Evolutionary conservation across 768 basidiomycete species (phyloP).

Genomic region (Kwoniella botswanensis): DNA sequence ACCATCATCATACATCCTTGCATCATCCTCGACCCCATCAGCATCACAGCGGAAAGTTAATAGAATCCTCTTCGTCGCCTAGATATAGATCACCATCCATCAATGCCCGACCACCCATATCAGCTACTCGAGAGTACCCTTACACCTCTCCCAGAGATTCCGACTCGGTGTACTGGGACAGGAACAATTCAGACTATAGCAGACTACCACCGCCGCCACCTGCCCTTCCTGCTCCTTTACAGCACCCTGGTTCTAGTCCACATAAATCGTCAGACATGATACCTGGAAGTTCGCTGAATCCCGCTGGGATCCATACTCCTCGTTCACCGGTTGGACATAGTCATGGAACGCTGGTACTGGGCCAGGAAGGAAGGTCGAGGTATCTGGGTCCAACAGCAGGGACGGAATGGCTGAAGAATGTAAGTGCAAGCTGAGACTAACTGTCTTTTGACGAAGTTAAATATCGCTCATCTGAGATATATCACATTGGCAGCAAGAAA

Average conservation of each 20-base stretch:
- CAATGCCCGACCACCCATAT: constrained; percentile 5
- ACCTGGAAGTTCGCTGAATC: background rate
- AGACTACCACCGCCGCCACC: background rate
- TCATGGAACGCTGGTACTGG: constrained; percentile 37
- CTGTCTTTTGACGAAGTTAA: background rate
- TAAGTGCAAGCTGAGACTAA: constrained; percentile 15
- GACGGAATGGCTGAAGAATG: constrained; percentile 40
- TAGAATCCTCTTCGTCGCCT: background rate
- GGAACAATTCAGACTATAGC: background rate
- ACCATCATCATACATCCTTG: background rate
- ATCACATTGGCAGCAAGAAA: constrained; percentile 28
- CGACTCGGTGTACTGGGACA: constrained; percentile 7
- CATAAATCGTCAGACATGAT: constrained; percentile 5
- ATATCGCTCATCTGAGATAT: background rate
- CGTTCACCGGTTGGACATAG: constrained; percentile 25
- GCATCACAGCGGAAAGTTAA: background rate
- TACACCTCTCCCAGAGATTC: background rate
- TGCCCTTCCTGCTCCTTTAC: background rate
- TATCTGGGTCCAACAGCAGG: constrained; percentile 40
- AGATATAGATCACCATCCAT: constrained; percentile 11
- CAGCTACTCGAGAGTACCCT: constrained; percentile 1
- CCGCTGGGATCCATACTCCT: background rate
- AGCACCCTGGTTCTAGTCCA: constrained; percentile 1
- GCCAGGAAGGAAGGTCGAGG: constrained; percentile 28
- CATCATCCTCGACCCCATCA: background rate